Evolutionary conservation across 495 filamentous ascomycete species (phyloP), one percentile per base, ranked within the genome.

Genomic region (Aspergillus panamensis): DNA sequence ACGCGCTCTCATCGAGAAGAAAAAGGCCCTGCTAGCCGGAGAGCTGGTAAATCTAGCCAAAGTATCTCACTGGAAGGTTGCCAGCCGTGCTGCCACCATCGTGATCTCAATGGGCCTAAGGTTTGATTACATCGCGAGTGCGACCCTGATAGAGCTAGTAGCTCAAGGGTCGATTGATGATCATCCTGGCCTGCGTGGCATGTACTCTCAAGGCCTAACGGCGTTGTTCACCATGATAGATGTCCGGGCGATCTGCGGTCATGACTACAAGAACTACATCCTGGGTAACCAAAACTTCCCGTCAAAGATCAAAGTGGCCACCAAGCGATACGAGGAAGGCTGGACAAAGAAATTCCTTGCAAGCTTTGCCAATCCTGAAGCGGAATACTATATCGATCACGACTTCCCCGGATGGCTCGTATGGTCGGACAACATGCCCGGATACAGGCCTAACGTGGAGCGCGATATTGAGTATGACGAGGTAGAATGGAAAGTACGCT

Each of bases 381-480:
- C 89, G 6, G 82, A 96, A 53, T 95, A 92, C 68, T 96, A 89
- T 61, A 84, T 97, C 54, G 94, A 99, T 66, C 82, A 83, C 53
- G 93, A 96, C 66, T 88, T 96, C 71, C 90, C 92, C 9, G 94
- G 94, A 21, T 99, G 94, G 94, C 81, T 99, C n/a, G 90, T 94
- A 7, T 99, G 94, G 94, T 84, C 83, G 12, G 87, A 95, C 67
- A 82, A 79, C 9, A 90, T 97, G 80, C 84, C 83, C 21, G 93
- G 86, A 1, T 90, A 84, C 65, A 82, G 83, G 55, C 86, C 87
- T 8, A 84, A 87, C 40, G 81, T 89, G 13, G 79, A 78, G 31
- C 80, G 79, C 44, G 89, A 87, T 59, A 73, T 91, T 16, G 84
- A 85, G 55, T 97, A 91, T 66, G 94, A 99, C 64, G 87, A 90